These are phyloP conservation scores for Coemansia sp. DNA, from an alignment of 192 early-diverging fungal genomes.

Conservation along the genomic window DNA sequence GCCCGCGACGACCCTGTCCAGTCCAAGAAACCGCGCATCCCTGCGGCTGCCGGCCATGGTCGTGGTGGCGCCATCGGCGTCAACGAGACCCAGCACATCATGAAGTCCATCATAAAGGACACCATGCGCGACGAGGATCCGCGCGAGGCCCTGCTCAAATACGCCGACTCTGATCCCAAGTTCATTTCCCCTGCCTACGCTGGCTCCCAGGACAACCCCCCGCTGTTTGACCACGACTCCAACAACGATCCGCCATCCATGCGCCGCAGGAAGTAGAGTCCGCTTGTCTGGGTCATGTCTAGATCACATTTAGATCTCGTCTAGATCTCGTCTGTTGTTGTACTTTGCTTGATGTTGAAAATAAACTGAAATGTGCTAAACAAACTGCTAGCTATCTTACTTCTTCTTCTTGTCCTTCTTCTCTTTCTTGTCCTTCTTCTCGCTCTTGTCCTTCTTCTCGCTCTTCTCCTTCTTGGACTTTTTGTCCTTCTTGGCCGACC, in stretches of 20 bases:
- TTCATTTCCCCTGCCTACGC: conserved; percentile 86
- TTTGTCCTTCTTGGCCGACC: conserved; percentile 42
- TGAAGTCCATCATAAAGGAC: conserved; percentile 76
- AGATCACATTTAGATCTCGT: too few relatives aligned
- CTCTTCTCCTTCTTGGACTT: conserved; percentile 16
- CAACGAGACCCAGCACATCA: conserved; percentile 80
- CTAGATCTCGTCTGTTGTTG: too few relatives aligned
- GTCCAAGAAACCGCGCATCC: conserved; percentile 64
- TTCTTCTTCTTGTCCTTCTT: conserved; percentile 61
- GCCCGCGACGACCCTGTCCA: conserved; percentile 66
- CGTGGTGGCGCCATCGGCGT: conserved; percentile 83
- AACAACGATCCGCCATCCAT: conserved; percentile 24
- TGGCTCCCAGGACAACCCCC: conserved; percentile 69
- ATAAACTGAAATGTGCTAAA: neutral
- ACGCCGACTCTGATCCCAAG: conserved; percentile 81
- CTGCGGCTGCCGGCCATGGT: conserved; percentile 73
- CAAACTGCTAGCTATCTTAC: too few relatives aligned
- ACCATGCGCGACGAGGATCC: conserved; percentile 86
- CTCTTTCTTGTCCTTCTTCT: conserved; percentile 57
- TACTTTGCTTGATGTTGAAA: neutral
- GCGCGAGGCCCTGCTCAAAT: conserved; percentile 84
- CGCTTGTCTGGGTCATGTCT: neutral
- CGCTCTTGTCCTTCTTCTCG: conserved; percentile 43
- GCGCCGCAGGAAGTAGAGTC: conserved; percentile 47
- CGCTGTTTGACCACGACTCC: conserved; percentile 60